phyloP scores from a whole-genome alignment of 371 early-diverging fungal genomes.

The Mortierella polycephala region DNA sequence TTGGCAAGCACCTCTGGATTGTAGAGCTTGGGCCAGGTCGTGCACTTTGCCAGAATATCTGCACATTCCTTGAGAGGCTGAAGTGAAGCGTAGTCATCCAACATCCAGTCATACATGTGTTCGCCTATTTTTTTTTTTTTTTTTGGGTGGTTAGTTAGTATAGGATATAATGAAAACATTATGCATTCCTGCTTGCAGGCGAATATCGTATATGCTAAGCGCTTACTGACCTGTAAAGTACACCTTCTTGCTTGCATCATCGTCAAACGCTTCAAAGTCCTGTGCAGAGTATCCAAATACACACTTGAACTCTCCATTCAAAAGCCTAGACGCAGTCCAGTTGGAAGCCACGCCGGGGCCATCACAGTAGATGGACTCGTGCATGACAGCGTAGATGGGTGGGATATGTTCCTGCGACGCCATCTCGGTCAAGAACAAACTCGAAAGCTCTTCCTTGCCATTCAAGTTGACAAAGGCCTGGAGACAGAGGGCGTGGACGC shows the following conservation, averaged over 20 bases:
- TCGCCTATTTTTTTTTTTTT: slow-evolving; percentile 59
- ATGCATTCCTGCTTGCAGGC: no score
- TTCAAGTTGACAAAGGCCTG: slow-evolving; percentile 65
- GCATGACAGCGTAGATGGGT: slow-evolving; percentile 73
- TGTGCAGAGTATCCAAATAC: slow-evolving; percentile 57
- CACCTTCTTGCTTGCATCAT: slow-evolving; percentile 50
- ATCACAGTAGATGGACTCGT: slow-evolving; percentile 81
- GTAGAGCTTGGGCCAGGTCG: slow-evolving; percentile 70
- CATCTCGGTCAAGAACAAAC: slow-evolving; percentile 59
- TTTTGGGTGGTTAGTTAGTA: neutral
- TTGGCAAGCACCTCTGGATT: slow-evolving; percentile 60
- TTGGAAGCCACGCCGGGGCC: slow-evolving; percentile 62
- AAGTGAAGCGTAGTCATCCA: slow-evolving; percentile 76
- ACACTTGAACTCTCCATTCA: slow-evolving; percentile 61
- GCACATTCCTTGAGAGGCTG: slow-evolving; percentile 69
- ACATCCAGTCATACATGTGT: slow-evolving; percentile 80
- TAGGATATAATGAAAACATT: neutral
- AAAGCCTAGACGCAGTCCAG: slow-evolving; percentile 67
- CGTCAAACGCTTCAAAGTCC: slow-evolving; percentile 63
- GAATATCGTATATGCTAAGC: no score
- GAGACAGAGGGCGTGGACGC: slow-evolving; percentile 67
- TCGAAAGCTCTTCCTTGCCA: slow-evolving; percentile 59
- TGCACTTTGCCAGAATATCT: slow-evolving; percentile 67
- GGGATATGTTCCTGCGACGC: slow-evolving; percentile 48
- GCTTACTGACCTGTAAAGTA: slow-evolving; percentile 42